A percentile compares a stretch with the other conserved stretches of the same genome.
Conservation (phyloP, 768 basidiomycete genomes). For the Boletus edulis region DNA sequence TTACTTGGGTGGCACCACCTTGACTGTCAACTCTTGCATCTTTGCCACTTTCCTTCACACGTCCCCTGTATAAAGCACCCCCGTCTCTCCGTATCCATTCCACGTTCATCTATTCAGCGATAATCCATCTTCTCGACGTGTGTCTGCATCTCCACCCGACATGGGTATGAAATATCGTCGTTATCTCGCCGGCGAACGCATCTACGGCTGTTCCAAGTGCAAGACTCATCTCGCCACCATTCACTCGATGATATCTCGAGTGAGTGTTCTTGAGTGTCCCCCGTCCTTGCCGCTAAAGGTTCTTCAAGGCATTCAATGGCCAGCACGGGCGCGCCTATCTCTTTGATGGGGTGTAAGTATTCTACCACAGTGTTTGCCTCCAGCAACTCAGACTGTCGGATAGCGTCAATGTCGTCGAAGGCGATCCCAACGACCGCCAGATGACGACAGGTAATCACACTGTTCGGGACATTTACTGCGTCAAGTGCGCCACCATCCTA, state of each 20-base stretch:
- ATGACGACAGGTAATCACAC: conserved; percentile 98
- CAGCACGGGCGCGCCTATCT: conserved; percentile 95
- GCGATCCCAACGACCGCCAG: conserved; percentile 84
- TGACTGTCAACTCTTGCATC: conserved; percentile 5
- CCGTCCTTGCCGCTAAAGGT: conserved; percentile 12
- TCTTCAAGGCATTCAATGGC: conserved; percentile 86
- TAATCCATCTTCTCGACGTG: background rate
- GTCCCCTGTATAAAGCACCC: conserved; percentile 28
- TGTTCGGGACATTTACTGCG: conserved; percentile 93
- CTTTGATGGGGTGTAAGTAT: conserved; percentile 86
- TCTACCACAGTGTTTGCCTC: conserved; percentile 12
- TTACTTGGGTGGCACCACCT: conserved; percentile 2
- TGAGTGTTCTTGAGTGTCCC: conserved; percentile 35
- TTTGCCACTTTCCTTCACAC: conserved; percentile 26
- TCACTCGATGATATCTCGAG: conserved; percentile 87
- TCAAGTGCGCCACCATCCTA: conserved; percentile 80
- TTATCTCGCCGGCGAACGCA: conserved; percentile 80
- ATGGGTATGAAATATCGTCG: conserved; percentile 93
- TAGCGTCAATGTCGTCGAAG: conserved; percentile 91
- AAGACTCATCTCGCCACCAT: conserved; percentile 90
- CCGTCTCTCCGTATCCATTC: background rate
- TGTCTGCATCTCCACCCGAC: conserved; percentile 8
- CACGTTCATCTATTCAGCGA: conserved; percentile 1
- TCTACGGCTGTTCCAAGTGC: conserved; percentile 86
- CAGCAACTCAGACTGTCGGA: conserved; percentile 5